Evolutionary conservation across 305 asterid species (phyloP).

Genomic region (Fraxinus ornus): DNA sequence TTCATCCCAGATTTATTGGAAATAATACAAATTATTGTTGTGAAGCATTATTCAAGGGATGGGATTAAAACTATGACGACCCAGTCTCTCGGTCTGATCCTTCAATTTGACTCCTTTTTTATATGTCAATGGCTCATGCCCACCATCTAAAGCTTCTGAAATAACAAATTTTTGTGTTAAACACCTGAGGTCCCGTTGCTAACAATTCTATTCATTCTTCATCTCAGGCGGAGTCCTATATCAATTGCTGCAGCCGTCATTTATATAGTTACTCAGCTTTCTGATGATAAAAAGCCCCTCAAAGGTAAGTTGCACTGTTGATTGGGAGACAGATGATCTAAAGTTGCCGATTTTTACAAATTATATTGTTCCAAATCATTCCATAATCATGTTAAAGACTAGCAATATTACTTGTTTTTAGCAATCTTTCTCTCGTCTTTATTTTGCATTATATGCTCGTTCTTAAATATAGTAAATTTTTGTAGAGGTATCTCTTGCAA

Average conservation of each 20-base stretch:
- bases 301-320: slow-evolving; percentile 38
- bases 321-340: not conserved
- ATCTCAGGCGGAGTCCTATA: slow-evolving; percentile 68
- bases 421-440: not conserved
- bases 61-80: not conserved
- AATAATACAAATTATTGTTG: not conserved
- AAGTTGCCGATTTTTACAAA: not conserved
- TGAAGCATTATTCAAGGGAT: not conserved
- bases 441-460: not conserved
- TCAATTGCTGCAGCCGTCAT: slow-evolving; percentile 69
- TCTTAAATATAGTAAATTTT: not conserved
- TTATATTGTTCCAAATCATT: not conserved
- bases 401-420: not conserved
- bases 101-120: not conserved
- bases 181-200: not conserved
- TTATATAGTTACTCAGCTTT: slow-evolving; percentile 64
- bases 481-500: slow-evolving; percentile 57
- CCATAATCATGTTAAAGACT: not conserved
- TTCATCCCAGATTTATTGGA: not conserved
- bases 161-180: not conserved
- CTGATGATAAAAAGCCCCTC: slow-evolving; percentile 57
- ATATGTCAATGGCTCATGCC: not conserved
- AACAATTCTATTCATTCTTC: not conserved
- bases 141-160: not conserved
- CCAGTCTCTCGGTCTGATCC: not conserved